Evolutionary conservation across 768 basidiomycete genomes (phyloP), one percentile per base, ranked within the genome.

Genomic region (Pisolithus microcarpus): DNA sequence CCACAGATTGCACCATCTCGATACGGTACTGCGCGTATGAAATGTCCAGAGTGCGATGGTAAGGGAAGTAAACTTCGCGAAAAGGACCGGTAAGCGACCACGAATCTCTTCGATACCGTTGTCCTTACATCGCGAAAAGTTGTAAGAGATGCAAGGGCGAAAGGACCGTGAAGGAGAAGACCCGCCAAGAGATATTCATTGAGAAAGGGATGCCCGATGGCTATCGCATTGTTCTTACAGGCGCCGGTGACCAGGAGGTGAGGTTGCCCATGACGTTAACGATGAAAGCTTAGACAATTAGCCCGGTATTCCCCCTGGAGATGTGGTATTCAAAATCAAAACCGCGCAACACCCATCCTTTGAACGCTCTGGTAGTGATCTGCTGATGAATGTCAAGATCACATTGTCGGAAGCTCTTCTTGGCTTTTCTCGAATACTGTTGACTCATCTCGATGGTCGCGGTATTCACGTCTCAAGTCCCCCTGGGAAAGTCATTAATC

Each of bases 141-240:
- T 97, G 94, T 70, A 97, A 94, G 70, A 95, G 91, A 63, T 98
- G 95, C 70, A 92, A 93, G 61, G 95, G 93, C 4, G 77, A 79
- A 48, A 86, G 84, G 65, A 85, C 82, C 0, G 78, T 87, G 40
- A 83, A 86, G 55, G 91, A 95, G 63, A 96, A 92, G 74, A 89
- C 85, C 43, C 82, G 89, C 45, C 84, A 92, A 56, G 91, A 94
- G 56, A 83, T 96, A 21, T 78, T 81, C 58, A 77, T 97, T 42
- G 90, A 94, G 60, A 84, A 82, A 48, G 95, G 95, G 13, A 91
- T 92, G 83, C 65, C 81, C 5, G 81, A 93, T 59, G 79, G 81
- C 9, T 83, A 95, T 62, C 73, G 87, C 51, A 94, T 97, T 46
- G 83, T 95, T 3, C 76, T 98, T 43, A 74, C 82, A n/a, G 93